Conservation (phyloP, 1,284 basidiomycete species). For the Pseudomicrostroma phylloplanum region DNA sequence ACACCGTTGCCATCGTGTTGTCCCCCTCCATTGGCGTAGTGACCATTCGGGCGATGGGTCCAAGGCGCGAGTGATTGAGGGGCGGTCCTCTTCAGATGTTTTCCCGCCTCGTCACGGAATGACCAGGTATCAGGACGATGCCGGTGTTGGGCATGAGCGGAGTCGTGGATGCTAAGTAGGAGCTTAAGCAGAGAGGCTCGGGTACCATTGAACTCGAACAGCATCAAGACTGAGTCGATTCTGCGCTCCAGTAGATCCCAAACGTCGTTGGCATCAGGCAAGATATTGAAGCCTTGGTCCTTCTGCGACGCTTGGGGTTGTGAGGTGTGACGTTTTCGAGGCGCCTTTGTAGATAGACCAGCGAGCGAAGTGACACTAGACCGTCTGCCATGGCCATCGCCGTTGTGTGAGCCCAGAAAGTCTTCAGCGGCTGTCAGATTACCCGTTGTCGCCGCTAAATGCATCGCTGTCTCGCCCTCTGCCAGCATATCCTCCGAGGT, state of each 20-base stretch:
- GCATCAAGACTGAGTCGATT: conserved; percentile 29
- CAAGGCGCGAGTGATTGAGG: neutral
- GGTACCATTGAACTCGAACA: conserved; percentile 37
- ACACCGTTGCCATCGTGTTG: neutral
- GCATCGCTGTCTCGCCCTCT: conserved; percentile 7
- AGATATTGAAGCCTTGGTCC: neutral
- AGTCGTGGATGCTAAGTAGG: conserved; percentile 29
- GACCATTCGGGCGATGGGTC: neutral
- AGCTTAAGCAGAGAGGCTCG: conserved; percentile 27
- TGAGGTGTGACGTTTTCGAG: neutral
- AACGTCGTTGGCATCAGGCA: conserved; percentile 30
- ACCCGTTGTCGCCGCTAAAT: neutral
- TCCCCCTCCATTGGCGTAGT: neutral
- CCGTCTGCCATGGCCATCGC: neutral
- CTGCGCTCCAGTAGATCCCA: conserved; percentile 42
- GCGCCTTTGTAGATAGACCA: neutral
- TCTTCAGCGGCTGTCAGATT: neutral
- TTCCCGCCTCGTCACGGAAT: too few species aligned
- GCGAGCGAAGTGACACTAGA: neutral
- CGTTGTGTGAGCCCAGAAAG: neutral
- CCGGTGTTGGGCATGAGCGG: conserved; percentile 25
- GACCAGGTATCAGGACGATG: neutral
- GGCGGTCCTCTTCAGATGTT: neutral
- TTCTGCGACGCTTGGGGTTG: neutral
- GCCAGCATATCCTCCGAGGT: neutral